These are phyloP conservation scores for Sporisorium iseilematis-ciliati DNA, from an alignment of 1,284 basidiomycete genomes.

Conservation along the genomic window DNA sequence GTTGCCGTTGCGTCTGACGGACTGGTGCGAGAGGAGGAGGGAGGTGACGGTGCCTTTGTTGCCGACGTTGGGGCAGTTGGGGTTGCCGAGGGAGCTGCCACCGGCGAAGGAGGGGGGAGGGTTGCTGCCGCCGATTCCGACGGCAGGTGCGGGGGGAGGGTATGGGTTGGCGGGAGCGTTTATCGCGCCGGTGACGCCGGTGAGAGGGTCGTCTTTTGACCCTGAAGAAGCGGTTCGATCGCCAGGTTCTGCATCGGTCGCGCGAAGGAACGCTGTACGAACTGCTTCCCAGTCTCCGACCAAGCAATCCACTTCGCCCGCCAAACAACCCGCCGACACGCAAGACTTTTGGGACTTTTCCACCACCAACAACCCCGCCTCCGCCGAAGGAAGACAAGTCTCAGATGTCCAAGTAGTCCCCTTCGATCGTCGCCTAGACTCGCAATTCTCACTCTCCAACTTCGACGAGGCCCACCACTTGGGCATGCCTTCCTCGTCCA, in stretches of 20 bases:
- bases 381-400: neutral
- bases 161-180: slow-evolving; percentile 30
- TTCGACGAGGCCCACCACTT: neutral
- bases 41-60: slow-evolving; percentile 16
- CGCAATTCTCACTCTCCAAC: slow-evolving; percentile 24
- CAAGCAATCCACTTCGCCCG: slow-evolving; percentile 8
- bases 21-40: slow-evolving; percentile 37
- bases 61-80: slow-evolving; percentile 28
- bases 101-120: neutral
- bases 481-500: slow-evolving; percentile 20
- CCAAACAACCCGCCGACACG: neutral
- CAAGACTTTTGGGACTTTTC: slow-evolving; percentile 26
- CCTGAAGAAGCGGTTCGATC: neutral
- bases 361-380: neutral
- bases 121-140: neutral
- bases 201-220: slow-evolving; percentile 16
- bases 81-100: neutral
- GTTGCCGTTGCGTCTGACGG: slow-evolving; percentile 40
- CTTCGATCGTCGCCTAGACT: slow-evolving; percentile 21
- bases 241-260: neutral
- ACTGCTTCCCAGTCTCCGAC: slow-evolving; percentile 16
- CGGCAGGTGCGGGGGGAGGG: slow-evolving; percentile 3
- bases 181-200: slow-evolving; percentile 17
- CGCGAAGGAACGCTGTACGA: slow-evolving; percentile 20
- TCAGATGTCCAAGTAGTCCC: slow-evolving; percentile 13